Evolutionary conservation across 148 eudicot species (phyloP).

Genomic region (Silene latifolia): DNA sequence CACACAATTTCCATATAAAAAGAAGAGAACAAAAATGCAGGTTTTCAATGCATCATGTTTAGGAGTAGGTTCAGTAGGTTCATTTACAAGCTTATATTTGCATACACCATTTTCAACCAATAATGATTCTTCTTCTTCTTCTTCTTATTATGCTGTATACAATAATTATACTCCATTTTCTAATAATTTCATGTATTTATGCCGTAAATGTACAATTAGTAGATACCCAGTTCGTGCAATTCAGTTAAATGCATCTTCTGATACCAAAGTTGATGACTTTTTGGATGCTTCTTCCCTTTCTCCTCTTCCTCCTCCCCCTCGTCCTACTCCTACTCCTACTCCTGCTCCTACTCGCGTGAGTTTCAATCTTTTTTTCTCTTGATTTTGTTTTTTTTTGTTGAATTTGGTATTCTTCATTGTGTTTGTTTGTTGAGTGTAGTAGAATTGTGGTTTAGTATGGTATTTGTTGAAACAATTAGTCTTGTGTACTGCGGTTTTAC

Average conservation of each 20-base stretch:
- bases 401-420: not conserved
- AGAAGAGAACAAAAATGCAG: no score
- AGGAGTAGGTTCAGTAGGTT: slow-evolving; percentile 46
- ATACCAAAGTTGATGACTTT: slow-evolving; percentile 31
- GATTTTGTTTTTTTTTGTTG: not conserved
- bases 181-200: slow-evolving; percentile 17
- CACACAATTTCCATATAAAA: not conserved
- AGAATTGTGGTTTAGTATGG: not conserved
- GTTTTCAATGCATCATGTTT: slow-evolving; percentile 41
- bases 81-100: slow-evolving; percentile 33
- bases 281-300: slow-evolving; percentile 26
- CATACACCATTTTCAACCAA: slow-evolving; percentile 30
- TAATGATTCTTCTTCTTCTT: slow-evolving; percentile 16
- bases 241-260: slow-evolving; percentile 38
- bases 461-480: not conserved
- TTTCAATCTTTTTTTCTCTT: slow-evolving; percentile 9
- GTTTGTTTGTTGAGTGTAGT: not conserved
- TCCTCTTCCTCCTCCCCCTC: slow-evolving; percentile 21
- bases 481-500: no score
- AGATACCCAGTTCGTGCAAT: slow-evolving; percentile 21
- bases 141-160: slow-evolving; percentile 20
- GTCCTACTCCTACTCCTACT: slow-evolving; percentile 31
- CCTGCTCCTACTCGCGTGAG: slow-evolving; percentile 51
- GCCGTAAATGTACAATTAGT: slow-evolving; percentile 14
- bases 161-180: slow-evolving; percentile 21